Evolutionary conservation across 2,329 filamentous ascomycete species (phyloP).

Genomic region (Botrytis tulipae): DNA sequence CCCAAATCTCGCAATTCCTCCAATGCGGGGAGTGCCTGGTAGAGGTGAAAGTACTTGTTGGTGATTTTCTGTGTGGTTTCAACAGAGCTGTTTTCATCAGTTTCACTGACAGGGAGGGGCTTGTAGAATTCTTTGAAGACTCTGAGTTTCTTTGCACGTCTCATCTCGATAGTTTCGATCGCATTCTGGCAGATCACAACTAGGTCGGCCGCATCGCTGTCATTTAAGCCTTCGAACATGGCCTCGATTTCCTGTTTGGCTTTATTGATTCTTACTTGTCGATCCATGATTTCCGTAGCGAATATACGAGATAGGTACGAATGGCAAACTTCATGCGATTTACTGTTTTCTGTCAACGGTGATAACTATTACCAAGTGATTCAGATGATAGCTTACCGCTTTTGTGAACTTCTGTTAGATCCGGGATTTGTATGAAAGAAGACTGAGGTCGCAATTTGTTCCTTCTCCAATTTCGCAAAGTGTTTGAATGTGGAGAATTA

Average conservation of each 20-base stretch:
- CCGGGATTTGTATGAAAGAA: background rate
- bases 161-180: background rate
- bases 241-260: background rate
- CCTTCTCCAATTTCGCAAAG: background rate
- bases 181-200: background rate
- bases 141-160: background rate
- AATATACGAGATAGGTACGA: background rate
- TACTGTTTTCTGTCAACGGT: background rate
- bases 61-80: background rate
- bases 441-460: background rate
- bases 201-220: background rate
- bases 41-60: background rate
- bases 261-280: background rate
- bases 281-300: background rate
- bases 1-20: conserved; percentile 3
- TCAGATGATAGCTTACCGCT: background rate
- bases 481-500: background rate
- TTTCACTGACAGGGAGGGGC: background rate
- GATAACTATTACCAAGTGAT: background rate
- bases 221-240: background rate
- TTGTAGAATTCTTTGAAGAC: background rate
- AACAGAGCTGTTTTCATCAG: background rate
- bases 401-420: background rate
- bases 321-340: background rate
- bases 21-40: background rate